Evolutionary conservation across 345 rosid genomes (phyloP).

Genomic region (Eucalyptus rudis): DNA sequence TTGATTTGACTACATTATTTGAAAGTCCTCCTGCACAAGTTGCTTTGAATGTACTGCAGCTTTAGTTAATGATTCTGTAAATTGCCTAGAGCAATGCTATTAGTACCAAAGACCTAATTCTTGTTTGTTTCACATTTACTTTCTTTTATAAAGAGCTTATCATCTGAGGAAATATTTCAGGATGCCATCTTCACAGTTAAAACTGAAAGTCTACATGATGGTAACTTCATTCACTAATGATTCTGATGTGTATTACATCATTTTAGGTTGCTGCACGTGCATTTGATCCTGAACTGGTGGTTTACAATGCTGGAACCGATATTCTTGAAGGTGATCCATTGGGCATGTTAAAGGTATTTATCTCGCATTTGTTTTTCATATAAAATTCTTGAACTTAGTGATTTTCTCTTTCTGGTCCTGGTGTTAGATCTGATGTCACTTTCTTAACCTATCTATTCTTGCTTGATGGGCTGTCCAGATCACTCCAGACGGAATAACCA

Average conservation of each 20-base stretch:
- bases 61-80: background rate
- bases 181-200: background rate
- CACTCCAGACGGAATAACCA: constrained; percentile 61
- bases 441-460: background rate
- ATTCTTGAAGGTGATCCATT: constrained; percentile 95
- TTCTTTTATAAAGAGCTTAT: background rate
- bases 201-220: background rate
- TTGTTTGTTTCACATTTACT: background rate
- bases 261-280: constrained; percentile 51
- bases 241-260: background rate
- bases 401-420: background rate
- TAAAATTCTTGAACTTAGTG: background rate
- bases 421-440: background rate
- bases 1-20: background rate
- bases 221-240: background rate
- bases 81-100: background rate
- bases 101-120: background rate
- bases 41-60: background rate
- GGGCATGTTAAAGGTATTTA: constrained; percentile 66
- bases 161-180: background rate
- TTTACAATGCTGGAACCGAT: constrained; percentile 97
- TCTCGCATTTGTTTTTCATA: background rate
- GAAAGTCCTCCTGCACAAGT: background rate
- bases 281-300: constrained; percentile 66
- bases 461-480: constrained; percentile 27